phyloP scores from a whole-genome alignment of 139 green algal species.

The Chlamydomonas sp. region DNA sequence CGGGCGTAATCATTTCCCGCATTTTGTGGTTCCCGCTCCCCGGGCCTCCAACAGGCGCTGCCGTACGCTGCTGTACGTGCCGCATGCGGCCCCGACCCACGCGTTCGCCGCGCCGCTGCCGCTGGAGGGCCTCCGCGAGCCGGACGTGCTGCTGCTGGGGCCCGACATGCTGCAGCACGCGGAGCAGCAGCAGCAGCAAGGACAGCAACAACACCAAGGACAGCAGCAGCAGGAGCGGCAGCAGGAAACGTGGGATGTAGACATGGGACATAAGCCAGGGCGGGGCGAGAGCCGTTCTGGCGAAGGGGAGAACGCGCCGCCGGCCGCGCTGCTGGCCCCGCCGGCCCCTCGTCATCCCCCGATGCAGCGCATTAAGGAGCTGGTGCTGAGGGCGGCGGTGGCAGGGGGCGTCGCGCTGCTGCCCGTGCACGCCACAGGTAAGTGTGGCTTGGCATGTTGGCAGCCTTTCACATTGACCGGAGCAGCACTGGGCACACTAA shows the following conservation, averaged over 20 bases:
- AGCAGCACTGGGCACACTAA: too few species aligned
- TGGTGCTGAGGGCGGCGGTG: slow-evolving; percentile 16
- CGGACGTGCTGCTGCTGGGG: slow-evolving; percentile 12
- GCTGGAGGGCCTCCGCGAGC: background rate
- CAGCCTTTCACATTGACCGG: too few species aligned
- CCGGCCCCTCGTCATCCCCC: background rate
- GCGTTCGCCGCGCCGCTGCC: slow-evolving; percentile 35
- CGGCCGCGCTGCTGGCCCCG: background rate
- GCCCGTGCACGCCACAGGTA: slow-evolving; percentile 2
- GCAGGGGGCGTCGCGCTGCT: slow-evolving; percentile 9
- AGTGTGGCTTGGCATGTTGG: background rate
- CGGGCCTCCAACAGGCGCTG: slow-evolving; percentile 5
- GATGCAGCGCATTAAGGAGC: background rate
- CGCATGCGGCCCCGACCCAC: slow-evolving; percentile 14
- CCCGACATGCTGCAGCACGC: background rate
- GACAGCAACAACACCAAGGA: background rate
- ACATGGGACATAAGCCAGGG: too few species aligned
- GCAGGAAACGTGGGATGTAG: too few species aligned
- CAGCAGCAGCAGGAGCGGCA: background rate
- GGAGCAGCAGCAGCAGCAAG: background rate
- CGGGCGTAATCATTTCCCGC: too few species aligned
- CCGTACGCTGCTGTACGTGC: slow-evolving; percentile 32
- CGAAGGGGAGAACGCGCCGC: too few species aligned
- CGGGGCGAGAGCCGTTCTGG: too few species aligned
- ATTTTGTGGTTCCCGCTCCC: background rate